Base-by-base conservation (phyloP, 805 yeast species). In the Groenewaldozyma salmanticensis region DNA sequence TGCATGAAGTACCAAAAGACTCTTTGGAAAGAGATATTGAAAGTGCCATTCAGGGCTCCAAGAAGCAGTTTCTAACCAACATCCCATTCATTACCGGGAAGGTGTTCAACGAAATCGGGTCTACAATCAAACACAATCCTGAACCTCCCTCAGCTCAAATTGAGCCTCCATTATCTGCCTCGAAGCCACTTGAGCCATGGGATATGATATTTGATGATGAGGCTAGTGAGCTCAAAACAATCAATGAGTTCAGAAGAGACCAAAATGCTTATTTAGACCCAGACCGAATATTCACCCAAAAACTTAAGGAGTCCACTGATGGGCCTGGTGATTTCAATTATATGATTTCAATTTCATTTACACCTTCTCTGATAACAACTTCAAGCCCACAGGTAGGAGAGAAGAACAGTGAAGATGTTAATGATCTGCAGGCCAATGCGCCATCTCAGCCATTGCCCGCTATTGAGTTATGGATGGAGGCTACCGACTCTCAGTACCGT, bases 381-480 rank as follows among this genome's bases (percentile, higher is more conserved):
- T 49, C 42, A 3, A 18, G 17, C 4, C 20, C 13, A 21, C 15
- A 17, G 19, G 11, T 33, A 4, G 35, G 6, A 7, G 38, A 24
- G 6, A 17, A 27, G 6, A 39, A 32, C 5, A 16, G 41, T 7
- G 42, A 44, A 18, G 42, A 52, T 18, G 54, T 58, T 40, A 51
- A 58, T 38, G 52, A 60, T n/a, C n/a, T n/a, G n/a, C 7, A 13
- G 13, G 29, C 7, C 7, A 24, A 24, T 24, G 29, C 13, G 7
- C 29, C 29, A 9, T 9, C 7, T 13, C n/a, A n/a, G n/a, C 29
- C 29, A 32, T 65, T 63, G 35, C 79, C 81, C 2, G 76, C 79
- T 1, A 56, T 77, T 4, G 81, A 76, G 50, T 59, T 77, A 35
- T 75, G 79, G 77, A 58, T 70, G 27, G 72, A 67, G 37, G 54